phyloP scores from a whole-genome alignment of 768 basidiomycete genomes.

The Serendipita sp. region DNA sequence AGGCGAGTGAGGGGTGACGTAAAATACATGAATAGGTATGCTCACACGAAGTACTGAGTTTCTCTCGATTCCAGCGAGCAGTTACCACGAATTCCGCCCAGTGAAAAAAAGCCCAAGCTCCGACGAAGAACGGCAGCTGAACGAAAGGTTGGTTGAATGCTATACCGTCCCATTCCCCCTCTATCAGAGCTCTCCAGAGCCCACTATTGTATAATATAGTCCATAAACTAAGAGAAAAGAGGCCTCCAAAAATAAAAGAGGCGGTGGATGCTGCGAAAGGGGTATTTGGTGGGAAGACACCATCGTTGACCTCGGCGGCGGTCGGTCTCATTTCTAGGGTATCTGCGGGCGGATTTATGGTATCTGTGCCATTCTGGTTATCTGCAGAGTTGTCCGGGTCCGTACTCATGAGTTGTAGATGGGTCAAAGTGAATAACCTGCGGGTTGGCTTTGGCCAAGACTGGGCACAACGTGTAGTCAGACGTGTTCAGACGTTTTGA shows the following conservation, averaged over 20 bases:
- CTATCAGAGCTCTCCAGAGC: constrained; percentile 22
- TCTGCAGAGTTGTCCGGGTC: neutral
- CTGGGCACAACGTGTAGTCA: neutral
- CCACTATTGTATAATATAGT: constrained; percentile 17
- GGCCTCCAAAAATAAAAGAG: constrained; percentile 69
- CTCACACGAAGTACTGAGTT: constrained; percentile 88
- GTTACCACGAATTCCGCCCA: constrained; percentile 92
- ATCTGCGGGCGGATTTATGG: too few species aligned
- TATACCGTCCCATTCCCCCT: neutral
- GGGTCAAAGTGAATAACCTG: too few species aligned
- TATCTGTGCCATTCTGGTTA: neutral
- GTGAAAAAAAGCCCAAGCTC: constrained; percentile 78
- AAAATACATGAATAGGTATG: constrained; percentile 20
- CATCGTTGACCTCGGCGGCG: constrained; percentile 20
- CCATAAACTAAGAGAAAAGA: constrained; percentile 42
- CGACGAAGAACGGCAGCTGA: constrained; percentile 70
- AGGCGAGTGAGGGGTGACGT: constrained; percentile 9
- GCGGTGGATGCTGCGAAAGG: constrained; percentile 62
- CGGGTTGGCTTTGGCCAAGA: neutral
- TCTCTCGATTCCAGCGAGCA: constrained; percentile 87
- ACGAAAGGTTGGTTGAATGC: constrained; percentile 2
- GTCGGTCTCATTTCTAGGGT: constrained; percentile 37
- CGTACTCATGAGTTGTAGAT: neutral
- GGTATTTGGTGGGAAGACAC: constrained; percentile 73
- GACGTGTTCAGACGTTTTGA: neutral